Evolutionary conservation across 164 flowering plant species (phyloP), one percentile per base, ranked within the genome.

Genomic region (Nymphaea colorata): DNA sequence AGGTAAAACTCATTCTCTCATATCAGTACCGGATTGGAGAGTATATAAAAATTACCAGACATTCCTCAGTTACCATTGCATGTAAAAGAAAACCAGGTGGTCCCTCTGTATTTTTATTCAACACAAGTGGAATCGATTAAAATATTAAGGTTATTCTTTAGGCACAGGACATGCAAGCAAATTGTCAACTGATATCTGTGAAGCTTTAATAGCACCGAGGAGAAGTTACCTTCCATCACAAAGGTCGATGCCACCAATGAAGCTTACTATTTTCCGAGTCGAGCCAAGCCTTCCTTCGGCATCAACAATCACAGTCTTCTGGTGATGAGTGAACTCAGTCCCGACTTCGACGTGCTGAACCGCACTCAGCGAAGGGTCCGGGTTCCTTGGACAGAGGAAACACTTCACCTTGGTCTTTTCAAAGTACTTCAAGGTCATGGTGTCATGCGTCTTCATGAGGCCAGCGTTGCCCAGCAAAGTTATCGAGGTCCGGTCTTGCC

Each of bases 231-330:
- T 2, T 10, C 94, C 94, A 69, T 82, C 87, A 61, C 89, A 85
- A 44, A 88, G 94, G 81, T 88, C 94, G 64, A 85, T 85, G 5
- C 94, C 94, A 0, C 94, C 94, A 17, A 88, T 55, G 59, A 88
- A 88, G 68, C 88, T 76, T 36, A 85, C 78, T 42, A 88, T 78
- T 66, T 82, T 72, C 67, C 90, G 72, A 62, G 74, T 16, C 14
- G 62, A 42, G 72, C 18, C 70, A 55, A 1, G 76, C 66, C 41
- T 47, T 70, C 64, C 71, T 74, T 17, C 75, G 71, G 74, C 55
- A 60, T 87, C 93, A 4, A 87, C 85, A 5, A 85, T 78, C 0
- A 87, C 68, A 36, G 79, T 78, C 71, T 86, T 87, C 71, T 87
- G 93, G 64, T 87, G 93, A 70, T 87, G 93, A 61, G 90, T 82